Base-by-base conservation (phyloP, 2,329 filamentous ascomycete genomes). In the Penicillium verrucosum region DNA sequence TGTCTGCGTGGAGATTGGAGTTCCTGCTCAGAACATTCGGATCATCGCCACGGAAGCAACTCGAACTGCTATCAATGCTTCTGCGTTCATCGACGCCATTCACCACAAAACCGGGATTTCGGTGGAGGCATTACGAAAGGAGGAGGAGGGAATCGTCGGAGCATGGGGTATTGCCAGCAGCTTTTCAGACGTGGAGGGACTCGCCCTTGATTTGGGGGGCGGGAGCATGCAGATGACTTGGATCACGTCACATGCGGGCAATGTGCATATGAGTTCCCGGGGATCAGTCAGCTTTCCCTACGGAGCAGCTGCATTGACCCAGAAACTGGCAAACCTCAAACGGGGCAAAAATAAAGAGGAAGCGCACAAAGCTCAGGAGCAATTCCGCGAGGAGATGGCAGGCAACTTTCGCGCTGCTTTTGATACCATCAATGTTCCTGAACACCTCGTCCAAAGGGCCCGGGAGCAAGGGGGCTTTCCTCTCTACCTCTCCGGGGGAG, bases 41-140 rank as follows among this genome's bases (percentile, higher is more conserved):
- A 83, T 95, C 10, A 84, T 96, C 45, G 92, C 91, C n/a, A 96
- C 92, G 0, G 91, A 96, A 72, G 92, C 92, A 5, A 93, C 92
- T 73, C 85, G 92, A 38, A 88, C 85, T 32, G 90, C 92, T 4
- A 73, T 82, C 60, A 96, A 96, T 68, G 85, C 86, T 2, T 77
- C 78, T n/a, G 81, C 83, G 1, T 90, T 94, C 75, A 80, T 89
- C 1, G 71, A 77, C 0, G 81, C 82, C 32, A 92, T 96, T 59
- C 76, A 79, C 36, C 68, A 78, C 1, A 78, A 79, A 5, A 86
- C 86, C 0, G 87, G 85, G 1, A 84, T 91, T 70, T 76, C 77
- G 1, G 89, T 95, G 1, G 81, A 85, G 53, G 81, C 95, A 56
- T 77, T 96, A n/a, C 81, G 85, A 0, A 92, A 92, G 52, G 82